Evolutionary conservation across 2,329 filamentous ascomycete species (phyloP), one percentile per base, ranked within the genome.

Genomic region (Davidsoniella neocaledoniae): DNA sequence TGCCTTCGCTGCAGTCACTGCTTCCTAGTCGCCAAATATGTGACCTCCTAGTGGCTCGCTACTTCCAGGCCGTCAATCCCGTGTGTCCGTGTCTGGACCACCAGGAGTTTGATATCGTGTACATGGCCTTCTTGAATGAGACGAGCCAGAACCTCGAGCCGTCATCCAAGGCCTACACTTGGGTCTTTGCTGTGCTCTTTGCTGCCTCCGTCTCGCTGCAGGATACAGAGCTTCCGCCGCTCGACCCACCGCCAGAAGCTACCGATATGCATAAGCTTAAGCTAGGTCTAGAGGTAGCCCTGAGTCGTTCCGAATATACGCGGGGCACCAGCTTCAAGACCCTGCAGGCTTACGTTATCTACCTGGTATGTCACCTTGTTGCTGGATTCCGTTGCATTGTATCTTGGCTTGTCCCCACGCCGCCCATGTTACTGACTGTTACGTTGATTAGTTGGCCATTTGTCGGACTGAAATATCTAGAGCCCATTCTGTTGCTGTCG

Each of bases 311-410:
- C 3, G 80, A 83, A 58, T 83, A 86, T 52, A 62, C 87, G 36
- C 69, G 79, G 36, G 85, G 81, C 0, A 83, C 76, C 4, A 56
- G 55, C 55, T 65, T 85, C n/a, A 80, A 86, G 61, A 83, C 79
- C 0, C 67, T 88, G 57, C 83, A 87, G 59, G 81, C 80, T 1
- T 81, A 86, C 57, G 76, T 86, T 36, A 81, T 86, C 68, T 87
- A 86, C 55, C 67, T 86, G 64, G 78, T 83, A 62, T 63, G 12
- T 33, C 29, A 10, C 29, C 29, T 33, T 33, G 8, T 3, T 33
- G 29, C 29, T 12, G 8, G 12, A 73, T 66, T 26, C 14, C 5
- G n/a, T 12, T 38, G 26, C 41, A 23, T 8, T 33, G 16, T n/a
- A 36, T 12, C 6, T 36, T 37, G 17, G 36, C 36, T 29, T 37